Evolutionary conservation across 1,284 basidiomycete species (phyloP).

Genomic region (Phylloboletellus chloephorus): DNA sequence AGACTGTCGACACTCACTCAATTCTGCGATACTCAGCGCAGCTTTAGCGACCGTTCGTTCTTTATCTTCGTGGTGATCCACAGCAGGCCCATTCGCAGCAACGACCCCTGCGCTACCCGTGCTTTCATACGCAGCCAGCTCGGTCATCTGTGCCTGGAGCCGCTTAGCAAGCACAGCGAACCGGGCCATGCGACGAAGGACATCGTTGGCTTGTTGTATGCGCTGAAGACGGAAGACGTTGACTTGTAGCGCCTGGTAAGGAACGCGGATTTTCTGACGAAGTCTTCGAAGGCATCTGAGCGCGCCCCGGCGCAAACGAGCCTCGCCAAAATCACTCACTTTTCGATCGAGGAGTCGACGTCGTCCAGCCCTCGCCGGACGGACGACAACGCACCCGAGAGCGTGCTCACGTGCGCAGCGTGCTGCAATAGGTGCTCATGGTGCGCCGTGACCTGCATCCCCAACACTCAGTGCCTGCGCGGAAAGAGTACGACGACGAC

Average conservation of each 20-base stretch:
- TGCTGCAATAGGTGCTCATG: conserved; percentile 72
- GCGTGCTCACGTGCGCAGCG: conserved; percentile 58
- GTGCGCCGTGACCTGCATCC: conserved; percentile 55
- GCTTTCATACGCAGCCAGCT: conserved; percentile 40
- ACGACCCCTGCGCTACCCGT: conserved; percentile 23
- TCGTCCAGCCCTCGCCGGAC: conserved; percentile 64
- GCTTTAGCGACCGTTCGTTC: conserved; percentile 86
- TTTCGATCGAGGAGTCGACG: conserved; percentile 66
- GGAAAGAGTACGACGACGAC: too few species aligned
- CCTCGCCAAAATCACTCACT: conserved; percentile 39
- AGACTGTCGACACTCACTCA: conserved; percentile 48
- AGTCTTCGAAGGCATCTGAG: conserved; percentile 44
- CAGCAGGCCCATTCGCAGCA: conserved; percentile 22
- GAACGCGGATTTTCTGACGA: conserved; percentile 76
- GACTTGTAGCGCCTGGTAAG: conserved; percentile 67
- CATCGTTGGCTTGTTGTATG: conserved; percentile 75
- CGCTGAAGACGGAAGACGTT: conserved; percentile 71
- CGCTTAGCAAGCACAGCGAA: conserved; percentile 79
- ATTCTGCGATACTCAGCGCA: conserved; percentile 83
- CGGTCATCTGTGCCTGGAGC: conserved; percentile 74
- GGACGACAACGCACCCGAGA: conserved; percentile 57
- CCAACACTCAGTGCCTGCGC: background rate
- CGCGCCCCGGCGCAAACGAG: conserved; percentile 15
- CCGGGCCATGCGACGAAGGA: conserved; percentile 75
- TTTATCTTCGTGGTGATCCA: conserved; percentile 67